These are phyloP conservation scores for Hypoxylon sp. DNA, from an alignment of 2,329 filamentous ascomycete genomes.

Conservation along the genomic window DNA sequence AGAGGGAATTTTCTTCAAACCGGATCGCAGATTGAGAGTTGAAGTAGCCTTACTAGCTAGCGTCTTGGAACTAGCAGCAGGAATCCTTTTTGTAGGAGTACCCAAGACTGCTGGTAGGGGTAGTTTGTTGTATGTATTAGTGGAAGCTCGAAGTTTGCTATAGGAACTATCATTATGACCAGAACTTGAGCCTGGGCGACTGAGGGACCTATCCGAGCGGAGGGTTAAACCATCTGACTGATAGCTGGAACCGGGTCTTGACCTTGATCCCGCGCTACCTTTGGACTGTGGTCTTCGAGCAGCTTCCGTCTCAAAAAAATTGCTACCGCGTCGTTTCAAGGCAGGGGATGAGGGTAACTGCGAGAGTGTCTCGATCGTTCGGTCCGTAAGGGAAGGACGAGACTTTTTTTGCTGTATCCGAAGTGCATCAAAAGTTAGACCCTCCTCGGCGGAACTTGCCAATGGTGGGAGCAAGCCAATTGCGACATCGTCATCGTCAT, in stretches of 20 bases:
- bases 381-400: constrained; percentile 77
- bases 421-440: constrained; percentile 45
- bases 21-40: constrained; percentile 43
- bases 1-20: constrained; percentile 50
- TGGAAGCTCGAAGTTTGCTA: constrained; percentile 58
- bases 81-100: constrained; percentile 56
- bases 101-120: constrained; percentile 58
- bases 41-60: constrained; percentile 48
- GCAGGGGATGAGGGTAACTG: constrained; percentile 82
- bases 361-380: constrained; percentile 86
- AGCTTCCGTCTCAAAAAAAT: constrained; percentile 77
- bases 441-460: constrained; percentile 38
- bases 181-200: constrained; percentile 67
- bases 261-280: constrained; percentile 56
- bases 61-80: constrained; percentile 53
- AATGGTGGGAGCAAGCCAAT: constrained; percentile 42
- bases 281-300: constrained; percentile 67
- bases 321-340: constrained; percentile 72
- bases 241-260: constrained; percentile 70
- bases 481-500: constrained; percentile 40
- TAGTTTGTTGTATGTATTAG: constrained; percentile 58
- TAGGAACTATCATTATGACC: constrained; percentile 58
- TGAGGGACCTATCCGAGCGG: constrained; percentile 62
- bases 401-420: constrained; percentile 37
- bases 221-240: constrained; percentile 69